Evolutionary conservation across 225 moss, liverwort and hornwort genomes (phyloP).

Genomic region (Antitrichia curtipendula): DNA sequence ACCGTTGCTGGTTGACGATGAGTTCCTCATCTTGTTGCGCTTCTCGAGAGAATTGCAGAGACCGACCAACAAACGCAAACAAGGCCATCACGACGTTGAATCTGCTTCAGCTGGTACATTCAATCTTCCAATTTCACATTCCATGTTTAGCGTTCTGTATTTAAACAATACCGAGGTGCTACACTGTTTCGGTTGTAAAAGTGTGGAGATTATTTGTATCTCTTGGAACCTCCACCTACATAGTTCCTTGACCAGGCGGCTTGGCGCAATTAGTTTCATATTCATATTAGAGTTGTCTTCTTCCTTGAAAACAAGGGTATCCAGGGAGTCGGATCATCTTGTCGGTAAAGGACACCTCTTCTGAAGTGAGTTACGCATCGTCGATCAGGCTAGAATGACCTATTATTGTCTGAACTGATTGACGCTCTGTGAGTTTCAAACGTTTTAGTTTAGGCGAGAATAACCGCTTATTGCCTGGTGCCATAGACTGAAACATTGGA

Average conservation of each 20-base stretch:
- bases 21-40: neutral
- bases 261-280: neutral
- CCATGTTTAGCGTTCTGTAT: neutral
- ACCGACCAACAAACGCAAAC: neutral
- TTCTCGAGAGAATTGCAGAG: neutral
- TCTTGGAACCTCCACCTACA: neutral
- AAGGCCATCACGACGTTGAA: neutral
- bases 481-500: neutral
- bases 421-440: neutral
- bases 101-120: neutral
- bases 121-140: neutral
- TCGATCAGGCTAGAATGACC: neutral
- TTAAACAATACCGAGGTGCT: neutral
- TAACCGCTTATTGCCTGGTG: neutral
- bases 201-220: neutral
- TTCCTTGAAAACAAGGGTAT: neutral
- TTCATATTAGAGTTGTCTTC: neutral
- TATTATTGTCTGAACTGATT: neutral
- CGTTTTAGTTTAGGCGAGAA: neutral
- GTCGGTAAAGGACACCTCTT: neutral
- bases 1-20: neutral
- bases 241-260: neutral
- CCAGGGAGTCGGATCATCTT: neutral
- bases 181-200: neutral
- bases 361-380: neutral